A percentile compares a stretch with the other conserved stretches of the same genome.
Evolutionary conservation across 192 early-diverging fungal species (phyloP).

Genomic region (Entomortierella chlamydospora): DNA sequence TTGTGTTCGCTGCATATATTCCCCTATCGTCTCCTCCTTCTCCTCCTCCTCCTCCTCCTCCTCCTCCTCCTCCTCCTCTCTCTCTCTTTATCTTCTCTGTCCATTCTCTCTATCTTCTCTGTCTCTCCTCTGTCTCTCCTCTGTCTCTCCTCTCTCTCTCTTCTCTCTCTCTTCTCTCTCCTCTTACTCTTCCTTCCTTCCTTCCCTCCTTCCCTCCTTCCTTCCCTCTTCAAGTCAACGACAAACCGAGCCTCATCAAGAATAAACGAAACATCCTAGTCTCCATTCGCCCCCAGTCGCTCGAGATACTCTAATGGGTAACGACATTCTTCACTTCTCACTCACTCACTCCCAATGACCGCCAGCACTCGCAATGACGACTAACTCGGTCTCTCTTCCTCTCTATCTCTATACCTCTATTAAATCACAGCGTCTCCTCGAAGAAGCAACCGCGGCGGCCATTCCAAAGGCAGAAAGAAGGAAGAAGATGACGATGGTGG

Average conservation of each 20-base stretch:
- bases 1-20: too few relatives aligned
- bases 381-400: background rate
- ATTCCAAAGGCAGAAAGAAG: slow-evolving; percentile 43
- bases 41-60: too few relatives aligned
- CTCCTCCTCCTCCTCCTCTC: too few relatives aligned
- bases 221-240: background rate
- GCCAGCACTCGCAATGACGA: too few relatives aligned
- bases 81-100: too few relatives aligned
- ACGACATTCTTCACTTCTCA: background rate
- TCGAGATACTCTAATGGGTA: slow-evolving; percentile 16
- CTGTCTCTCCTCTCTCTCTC: too few relatives aligned
- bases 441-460: slow-evolving; percentile 46
- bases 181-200: background rate
- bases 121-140: too few relatives aligned
- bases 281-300: background rate
- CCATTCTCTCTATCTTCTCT: too few relatives aligned
- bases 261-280: background rate
- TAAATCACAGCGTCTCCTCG: slow-evolving; percentile 28
- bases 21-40: too few relatives aligned
- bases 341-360: background rate
- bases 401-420: slow-evolving; percentile 1
- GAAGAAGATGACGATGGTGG: slow-evolving; percentile 62
- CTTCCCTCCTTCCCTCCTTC: background rate
- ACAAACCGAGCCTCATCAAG: background rate
- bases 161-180: background rate